These are phyloP conservation scores for Acanthamoeba quina DNA, from an alignment of 208 protist genomes.

Conservation along the genomic window DNA sequence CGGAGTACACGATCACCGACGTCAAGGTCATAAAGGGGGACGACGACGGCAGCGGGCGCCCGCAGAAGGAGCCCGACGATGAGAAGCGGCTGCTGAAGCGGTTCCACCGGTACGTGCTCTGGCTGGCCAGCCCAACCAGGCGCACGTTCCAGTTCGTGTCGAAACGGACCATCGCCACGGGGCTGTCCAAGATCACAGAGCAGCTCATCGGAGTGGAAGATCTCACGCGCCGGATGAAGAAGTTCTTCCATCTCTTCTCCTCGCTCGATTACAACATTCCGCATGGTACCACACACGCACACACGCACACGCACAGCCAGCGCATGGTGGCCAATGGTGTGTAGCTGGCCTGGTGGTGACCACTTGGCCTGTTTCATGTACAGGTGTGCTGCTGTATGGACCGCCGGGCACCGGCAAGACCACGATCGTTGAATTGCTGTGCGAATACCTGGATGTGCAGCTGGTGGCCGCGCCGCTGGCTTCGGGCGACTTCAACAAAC, in stretches of 20 bases:
- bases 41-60: too few species aligned
- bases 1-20: background rate
- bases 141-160: background rate
- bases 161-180: background rate
- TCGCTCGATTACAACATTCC: background rate
- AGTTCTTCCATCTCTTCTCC: background rate
- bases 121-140: background rate
- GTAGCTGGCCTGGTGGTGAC: too few species aligned
- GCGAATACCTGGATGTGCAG: background rate
- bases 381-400: conserved; percentile 99
- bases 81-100: background rate
- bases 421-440: conserved; percentile 42
- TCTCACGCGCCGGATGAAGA: background rate
- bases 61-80: background rate
- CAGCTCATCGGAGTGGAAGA: background rate
- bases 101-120: background rate
- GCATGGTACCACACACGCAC: background rate
- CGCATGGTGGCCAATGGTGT: too few species aligned
- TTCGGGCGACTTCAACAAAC: background rate
- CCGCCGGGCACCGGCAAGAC: conserved; percentile 99
- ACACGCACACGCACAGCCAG: too few species aligned
- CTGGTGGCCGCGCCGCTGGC: background rate
- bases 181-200: background rate
- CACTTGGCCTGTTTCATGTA: conserved; percentile 82
- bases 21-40: background rate